These are phyloP conservation scores for Acer yangbiense DNA, from an alignment of 345 rosid species.

Conservation along the genomic window DNA sequence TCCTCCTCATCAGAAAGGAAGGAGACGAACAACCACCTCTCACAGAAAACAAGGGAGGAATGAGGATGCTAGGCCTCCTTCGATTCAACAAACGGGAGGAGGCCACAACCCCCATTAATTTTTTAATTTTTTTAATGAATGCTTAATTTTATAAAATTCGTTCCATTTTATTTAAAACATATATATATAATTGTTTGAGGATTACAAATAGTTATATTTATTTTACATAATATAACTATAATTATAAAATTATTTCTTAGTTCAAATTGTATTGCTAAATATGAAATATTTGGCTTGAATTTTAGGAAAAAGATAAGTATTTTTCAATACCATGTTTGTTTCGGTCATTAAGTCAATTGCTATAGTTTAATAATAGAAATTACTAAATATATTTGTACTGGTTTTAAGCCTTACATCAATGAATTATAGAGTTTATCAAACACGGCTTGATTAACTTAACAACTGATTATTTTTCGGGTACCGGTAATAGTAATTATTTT, in stretches of 20 bases:
- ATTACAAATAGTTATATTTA: not conserved
- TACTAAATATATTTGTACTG: not conserved
- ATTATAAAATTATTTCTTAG: not conserved
- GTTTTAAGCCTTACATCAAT: not conserved
- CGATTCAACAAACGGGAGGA: not conserved
- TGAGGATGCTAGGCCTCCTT: not conserved
- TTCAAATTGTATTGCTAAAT: not conserved
- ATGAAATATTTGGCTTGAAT: not conserved
- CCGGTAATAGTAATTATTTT: not conserved
- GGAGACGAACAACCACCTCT: not conserved
- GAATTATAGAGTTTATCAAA: not conserved
- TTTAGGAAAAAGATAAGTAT: not conserved
- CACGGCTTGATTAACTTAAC: not conserved
- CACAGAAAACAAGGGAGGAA: not conserved
- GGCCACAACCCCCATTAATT: not conserved
- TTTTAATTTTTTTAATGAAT: not conserved
- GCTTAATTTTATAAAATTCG: not conserved
- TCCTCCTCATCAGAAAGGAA: not conserved
- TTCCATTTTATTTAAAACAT: not conserved
- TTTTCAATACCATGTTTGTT: too few relatives aligned
- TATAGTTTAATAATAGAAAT: not conserved
- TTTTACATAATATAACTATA: not conserved
- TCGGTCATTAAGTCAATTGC: not conserved
- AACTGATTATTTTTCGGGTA: not conserved
- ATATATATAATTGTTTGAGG: not conserved